Conservation (phyloP, 2,329 filamentous ascomycete genomes). For the Botrytis fragariae region DNA sequence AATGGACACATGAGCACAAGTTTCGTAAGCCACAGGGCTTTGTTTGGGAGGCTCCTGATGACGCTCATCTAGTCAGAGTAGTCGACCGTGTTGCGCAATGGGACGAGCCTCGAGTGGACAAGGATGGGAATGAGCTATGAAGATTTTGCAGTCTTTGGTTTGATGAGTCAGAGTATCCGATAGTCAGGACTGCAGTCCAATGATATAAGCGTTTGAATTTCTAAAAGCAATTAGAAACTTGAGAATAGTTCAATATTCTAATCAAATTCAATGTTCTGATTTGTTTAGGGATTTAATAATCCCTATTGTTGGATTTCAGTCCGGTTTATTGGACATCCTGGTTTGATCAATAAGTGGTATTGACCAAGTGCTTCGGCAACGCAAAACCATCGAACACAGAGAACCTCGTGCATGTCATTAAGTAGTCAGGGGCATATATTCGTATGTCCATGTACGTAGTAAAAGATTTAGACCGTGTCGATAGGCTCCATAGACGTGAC, state of each 20-base stretch:
- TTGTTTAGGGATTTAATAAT: too few species aligned
- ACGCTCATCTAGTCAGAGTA: conserved; percentile 1
- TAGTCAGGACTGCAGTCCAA: too few species aligned
- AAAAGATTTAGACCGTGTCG: neutral
- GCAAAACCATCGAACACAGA: conserved; percentile 1
- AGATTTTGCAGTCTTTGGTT: neutral
- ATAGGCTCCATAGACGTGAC: too few species aligned
- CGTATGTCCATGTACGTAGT: neutral
- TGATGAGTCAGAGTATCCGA: too few species aligned
- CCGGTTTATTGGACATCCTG: too few species aligned
- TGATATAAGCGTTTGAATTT: too few species aligned
- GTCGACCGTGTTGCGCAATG: conserved; percentile 1
- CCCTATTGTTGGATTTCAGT: too few species aligned
- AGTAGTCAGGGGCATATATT: neutral
- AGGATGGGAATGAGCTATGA: conserved; percentile 5
- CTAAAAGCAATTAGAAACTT: too few species aligned
- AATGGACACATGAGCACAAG: neutral
- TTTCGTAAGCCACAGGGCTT: neutral
- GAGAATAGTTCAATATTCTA: too few species aligned
- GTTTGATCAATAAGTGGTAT: neutral
- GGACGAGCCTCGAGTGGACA: neutral
- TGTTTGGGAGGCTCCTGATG: conserved; percentile 1
- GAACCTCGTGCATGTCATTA: neutral
- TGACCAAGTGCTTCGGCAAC: neutral
- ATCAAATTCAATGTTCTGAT: too few species aligned